Percentiles rank a stretch among this genome's conserved stretches.
Conservation (phyloP, 495 filamentous ascomycete genomes). For the Trichoderma gamsii region DNA sequence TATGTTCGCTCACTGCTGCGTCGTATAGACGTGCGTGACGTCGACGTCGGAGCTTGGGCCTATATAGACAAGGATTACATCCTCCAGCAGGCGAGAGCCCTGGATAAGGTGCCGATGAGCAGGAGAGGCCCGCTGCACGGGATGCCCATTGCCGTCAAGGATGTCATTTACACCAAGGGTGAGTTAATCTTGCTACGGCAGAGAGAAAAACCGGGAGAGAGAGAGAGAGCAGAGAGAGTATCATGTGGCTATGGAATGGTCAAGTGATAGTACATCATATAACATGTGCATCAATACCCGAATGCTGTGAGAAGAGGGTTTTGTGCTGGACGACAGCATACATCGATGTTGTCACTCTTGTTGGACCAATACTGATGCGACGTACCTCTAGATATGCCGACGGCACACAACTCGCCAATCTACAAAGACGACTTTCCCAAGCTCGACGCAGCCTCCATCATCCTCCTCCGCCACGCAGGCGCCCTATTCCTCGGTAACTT, state of each 20-base stretch:
- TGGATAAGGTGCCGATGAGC: conserved; percentile 41
- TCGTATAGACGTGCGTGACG: conserved; percentile 44
- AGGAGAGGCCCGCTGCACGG: conserved; percentile 50
- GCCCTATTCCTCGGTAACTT: conserved; percentile 45
- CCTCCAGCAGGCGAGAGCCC: conserved; percentile 42
- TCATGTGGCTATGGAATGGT: no score
- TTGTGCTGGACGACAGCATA: no score
- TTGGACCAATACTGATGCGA: not conserved
- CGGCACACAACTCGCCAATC: conserved; percentile 44
- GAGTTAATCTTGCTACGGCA: not conserved
- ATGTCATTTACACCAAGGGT: conserved; percentile 55
- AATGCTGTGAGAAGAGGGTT: no score
- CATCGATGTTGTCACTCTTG: no score
- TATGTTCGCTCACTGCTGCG: conserved; percentile 48
- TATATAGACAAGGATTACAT: conserved; percentile 44
- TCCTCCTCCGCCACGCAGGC: conserved; percentile 40
- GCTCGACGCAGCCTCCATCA: conserved; percentile 39
- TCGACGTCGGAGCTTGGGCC: conserved; percentile 47
- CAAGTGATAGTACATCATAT: no score
- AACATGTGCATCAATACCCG: no score
- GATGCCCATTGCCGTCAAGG: conserved; percentile 50
- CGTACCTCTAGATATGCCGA: conserved; percentile 41
- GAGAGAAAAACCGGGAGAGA: no score
- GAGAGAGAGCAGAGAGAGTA: no score
- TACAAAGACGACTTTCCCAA: conserved; percentile 33